phyloP scores from a whole-genome alignment of 2,329 filamentous ascomycete species.

The Colletotrichum sojae region DNA sequence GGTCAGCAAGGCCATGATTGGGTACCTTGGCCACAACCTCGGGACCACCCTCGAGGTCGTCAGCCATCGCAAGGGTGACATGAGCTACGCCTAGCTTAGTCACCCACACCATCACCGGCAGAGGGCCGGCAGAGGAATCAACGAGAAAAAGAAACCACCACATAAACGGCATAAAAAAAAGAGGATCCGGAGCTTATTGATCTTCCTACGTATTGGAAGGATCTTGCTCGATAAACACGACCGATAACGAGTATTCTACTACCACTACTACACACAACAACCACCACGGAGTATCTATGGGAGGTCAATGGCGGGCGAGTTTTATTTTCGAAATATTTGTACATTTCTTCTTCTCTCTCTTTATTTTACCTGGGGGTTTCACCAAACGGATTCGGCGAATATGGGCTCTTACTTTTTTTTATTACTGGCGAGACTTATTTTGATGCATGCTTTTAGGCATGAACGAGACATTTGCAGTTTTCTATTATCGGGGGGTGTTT shows the following conservation, averaged over 20 bases:
- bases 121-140: too few relatives aligned
- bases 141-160: neutral
- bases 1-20: constrained; percentile 61
- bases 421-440: neutral
- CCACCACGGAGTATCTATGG: constrained; percentile 24
- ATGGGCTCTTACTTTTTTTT: neutral
- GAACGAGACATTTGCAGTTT: neutral
- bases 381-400: constrained; percentile 1
- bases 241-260: constrained; percentile 35
- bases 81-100: constrained; percentile 45
- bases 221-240: constrained; percentile 10
- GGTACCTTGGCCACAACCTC: constrained; percentile 60
- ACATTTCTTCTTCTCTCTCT: neutral
- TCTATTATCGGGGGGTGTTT: neutral
- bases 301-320: neutral
- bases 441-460: constrained; percentile 15
- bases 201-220: neutral
- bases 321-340: neutral
- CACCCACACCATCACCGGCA: neutral
- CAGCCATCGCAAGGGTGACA: constrained; percentile 53
- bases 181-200: constrained; percentile 5
- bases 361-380: neutral
- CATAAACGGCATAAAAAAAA: neutral
- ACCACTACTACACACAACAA: neutral
- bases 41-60: constrained; percentile 59